phyloP scores from a whole-genome alignment of 2,329 filamentous ascomycete species.

The Apiospora sp. region DNA sequence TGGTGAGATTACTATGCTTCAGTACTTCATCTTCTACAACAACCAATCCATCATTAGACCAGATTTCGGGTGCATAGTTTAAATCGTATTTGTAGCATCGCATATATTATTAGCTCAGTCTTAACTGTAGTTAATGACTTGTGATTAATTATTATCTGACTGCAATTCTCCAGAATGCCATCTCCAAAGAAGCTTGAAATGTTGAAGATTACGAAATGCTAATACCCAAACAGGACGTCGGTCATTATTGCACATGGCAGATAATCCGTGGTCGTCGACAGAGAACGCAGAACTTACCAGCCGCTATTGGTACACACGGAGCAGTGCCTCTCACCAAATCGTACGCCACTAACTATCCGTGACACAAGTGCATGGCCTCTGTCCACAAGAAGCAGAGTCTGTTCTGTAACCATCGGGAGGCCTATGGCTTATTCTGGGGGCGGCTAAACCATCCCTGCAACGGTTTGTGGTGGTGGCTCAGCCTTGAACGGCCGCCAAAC shows the following conservation, averaged over 20 bases:
- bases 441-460: not conserved
- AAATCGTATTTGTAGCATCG: not conserved
- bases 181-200: not conserved
- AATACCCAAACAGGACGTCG: not conserved
- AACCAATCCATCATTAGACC: no score
- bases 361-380: not conserved
- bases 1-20: not conserved
- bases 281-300: no score
- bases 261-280: not conserved
- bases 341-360: not conserved
- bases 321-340: not conserved
- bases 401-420: not conserved
- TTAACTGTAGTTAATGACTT: not conserved
- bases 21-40: not conserved
- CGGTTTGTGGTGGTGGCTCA: constrained; percentile 8
- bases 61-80: not conserved
- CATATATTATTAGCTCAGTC: not conserved
- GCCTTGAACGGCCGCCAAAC: not conserved
- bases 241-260: not conserved
- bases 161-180: not conserved
- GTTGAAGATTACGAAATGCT: not conserved
- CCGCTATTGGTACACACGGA: not conserved
- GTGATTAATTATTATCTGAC: not conserved
- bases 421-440: not conserved
- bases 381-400: not conserved